phyloP scores from a whole-genome alignment of 202 grass and related monocot species.

The Schoenoplectus triqueter region DNA sequence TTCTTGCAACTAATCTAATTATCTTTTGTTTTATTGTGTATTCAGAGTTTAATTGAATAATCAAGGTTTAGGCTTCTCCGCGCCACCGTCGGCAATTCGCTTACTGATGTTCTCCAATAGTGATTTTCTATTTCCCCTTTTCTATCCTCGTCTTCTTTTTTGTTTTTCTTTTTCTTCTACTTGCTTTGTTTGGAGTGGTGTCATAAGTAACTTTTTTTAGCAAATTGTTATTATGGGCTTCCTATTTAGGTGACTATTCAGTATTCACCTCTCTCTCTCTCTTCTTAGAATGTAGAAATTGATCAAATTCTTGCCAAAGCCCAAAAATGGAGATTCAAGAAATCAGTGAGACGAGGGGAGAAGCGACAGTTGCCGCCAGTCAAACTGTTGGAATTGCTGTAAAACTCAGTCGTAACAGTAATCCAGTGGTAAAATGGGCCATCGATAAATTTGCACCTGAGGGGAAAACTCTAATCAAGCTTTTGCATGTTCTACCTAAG shows the following conservation, averaged over 20 bases:
- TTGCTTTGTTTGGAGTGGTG: slow-evolving; percentile 12
- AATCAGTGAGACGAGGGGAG: slow-evolving; percentile 33
- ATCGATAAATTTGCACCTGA: slow-evolving; percentile 79
- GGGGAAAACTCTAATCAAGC: slow-evolving; percentile 61
- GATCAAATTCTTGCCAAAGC: slow-evolving; percentile 31
- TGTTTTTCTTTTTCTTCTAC: not conserved
- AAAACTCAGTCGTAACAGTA: slow-evolving; percentile 60
- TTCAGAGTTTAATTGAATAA: not conserved
- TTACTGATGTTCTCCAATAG: not conserved
- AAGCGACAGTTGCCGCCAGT: slow-evolving; percentile 38
- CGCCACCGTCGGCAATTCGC: not conserved
- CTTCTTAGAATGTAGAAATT: slow-evolving; percentile 26
- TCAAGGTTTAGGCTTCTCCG: not conserved
- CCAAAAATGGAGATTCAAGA: slow-evolving; percentile 67
- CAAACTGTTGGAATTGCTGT: slow-evolving; percentile 69
- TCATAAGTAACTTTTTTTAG: not conserved
- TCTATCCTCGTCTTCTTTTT: not conserved
- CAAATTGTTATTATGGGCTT: slow-evolving; percentile 21
- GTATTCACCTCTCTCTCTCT: not conserved
- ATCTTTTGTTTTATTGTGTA: not conserved
- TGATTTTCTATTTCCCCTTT: not conserved
- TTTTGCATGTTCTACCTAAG: slow-evolving; percentile 60
- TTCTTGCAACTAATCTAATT: not conserved
- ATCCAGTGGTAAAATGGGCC: slow-evolving; percentile 78
- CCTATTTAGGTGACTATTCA: not conserved